A percentile compares a stretch with the other conserved stretches of the same genome.
These are phyloP conservation scores for Gremmenia infestans DNA, from an alignment of 2,329 filamentous ascomycete genomes.

Conservation along the genomic window DNA sequence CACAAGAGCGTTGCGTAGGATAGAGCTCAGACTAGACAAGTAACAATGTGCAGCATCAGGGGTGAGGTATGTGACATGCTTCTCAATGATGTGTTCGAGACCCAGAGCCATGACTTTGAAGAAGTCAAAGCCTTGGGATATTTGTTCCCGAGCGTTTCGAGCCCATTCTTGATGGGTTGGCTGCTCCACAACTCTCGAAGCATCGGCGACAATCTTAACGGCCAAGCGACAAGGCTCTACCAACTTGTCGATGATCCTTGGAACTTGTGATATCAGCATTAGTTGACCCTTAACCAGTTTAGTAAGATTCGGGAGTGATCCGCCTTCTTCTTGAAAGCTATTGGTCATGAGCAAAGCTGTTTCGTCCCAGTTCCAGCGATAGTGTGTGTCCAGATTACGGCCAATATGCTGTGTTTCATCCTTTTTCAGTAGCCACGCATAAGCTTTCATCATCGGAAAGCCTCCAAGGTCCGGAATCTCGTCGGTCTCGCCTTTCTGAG, in stretches of 20 bases:
- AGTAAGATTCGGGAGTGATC: slow-evolving; percentile 40
- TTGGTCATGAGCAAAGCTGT: slow-evolving; percentile 21
- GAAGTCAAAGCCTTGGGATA: slow-evolving; percentile 39
- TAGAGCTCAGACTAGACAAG: slow-evolving; percentile 39
- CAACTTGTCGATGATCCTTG: slow-evolving; percentile 37
- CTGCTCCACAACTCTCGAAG: slow-evolving; percentile 12
- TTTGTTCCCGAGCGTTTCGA: slow-evolving; percentile 31
- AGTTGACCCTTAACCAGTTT: slow-evolving; percentile 40
- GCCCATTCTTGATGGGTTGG: slow-evolving; percentile 14
- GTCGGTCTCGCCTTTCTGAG: slow-evolving; percentile 26
- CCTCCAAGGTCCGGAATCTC: slow-evolving; percentile 39
- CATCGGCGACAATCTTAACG: slow-evolving; percentile 18
- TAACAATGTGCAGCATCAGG: slow-evolving; percentile 40
- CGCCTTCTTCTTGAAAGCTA: slow-evolving; percentile 33
- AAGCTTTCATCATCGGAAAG: slow-evolving; percentile 41
- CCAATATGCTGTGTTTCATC: slow-evolving; percentile 32
- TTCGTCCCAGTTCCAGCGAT: slow-evolving; percentile 33
- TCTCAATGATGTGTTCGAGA: slow-evolving; percentile 47
- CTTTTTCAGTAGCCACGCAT: slow-evolving; percentile 36
- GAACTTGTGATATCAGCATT: slow-evolving; percentile 39
- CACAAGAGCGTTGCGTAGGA: slow-evolving; percentile 39
- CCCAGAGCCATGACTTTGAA: slow-evolving; percentile 40
- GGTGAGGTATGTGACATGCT: slow-evolving; percentile 47
- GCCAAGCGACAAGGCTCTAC: slow-evolving; percentile 26
- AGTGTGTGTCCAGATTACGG: slow-evolving; percentile 36